Conservation (phyloP, 2,329 filamentous ascomycete species). For the Apiospora saccharicola region DNA sequence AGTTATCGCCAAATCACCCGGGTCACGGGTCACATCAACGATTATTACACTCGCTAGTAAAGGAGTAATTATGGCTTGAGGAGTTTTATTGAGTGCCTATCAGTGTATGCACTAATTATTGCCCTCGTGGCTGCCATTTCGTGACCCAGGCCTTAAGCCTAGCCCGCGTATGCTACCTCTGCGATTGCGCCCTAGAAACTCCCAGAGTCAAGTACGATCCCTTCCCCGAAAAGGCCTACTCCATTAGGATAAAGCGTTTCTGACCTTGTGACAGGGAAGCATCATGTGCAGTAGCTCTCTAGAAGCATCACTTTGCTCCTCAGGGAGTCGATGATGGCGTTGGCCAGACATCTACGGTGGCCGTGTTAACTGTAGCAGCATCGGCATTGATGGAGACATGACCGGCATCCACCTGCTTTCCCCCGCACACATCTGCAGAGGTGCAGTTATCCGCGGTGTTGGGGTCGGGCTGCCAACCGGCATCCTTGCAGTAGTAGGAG, state of each 20-base stretch:
- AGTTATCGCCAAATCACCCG: too few relatives aligned
- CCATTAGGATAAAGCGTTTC: rapidly evolving
- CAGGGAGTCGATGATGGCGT: neutral
- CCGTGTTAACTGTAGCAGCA: neutral
- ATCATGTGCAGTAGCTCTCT: neutral
- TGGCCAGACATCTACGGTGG: too few relatives aligned
- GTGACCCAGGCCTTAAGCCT: too few relatives aligned
- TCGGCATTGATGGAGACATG: neutral
- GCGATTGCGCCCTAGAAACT: too few relatives aligned
- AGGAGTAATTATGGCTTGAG: neutral
- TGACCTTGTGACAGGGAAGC: neutral
- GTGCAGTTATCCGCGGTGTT: neutral
- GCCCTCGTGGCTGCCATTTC: too few relatives aligned
- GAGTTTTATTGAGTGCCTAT: too few relatives aligned
- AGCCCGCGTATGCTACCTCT: too few relatives aligned
- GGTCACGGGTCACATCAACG: too few relatives aligned
- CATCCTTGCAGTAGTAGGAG: neutral
- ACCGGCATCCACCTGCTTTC: neutral
- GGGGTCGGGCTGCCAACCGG: neutral
- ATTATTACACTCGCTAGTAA: neutral
- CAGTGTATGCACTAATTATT: too few relatives aligned
- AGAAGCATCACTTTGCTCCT: neutral
- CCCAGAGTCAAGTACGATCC: too few relatives aligned
- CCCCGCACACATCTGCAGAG: neutral
- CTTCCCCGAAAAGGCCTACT: neutral